phyloP scores from a whole-genome alignment of 176 grass and related monocot species.

The Aegilops sharonensis region DNA sequence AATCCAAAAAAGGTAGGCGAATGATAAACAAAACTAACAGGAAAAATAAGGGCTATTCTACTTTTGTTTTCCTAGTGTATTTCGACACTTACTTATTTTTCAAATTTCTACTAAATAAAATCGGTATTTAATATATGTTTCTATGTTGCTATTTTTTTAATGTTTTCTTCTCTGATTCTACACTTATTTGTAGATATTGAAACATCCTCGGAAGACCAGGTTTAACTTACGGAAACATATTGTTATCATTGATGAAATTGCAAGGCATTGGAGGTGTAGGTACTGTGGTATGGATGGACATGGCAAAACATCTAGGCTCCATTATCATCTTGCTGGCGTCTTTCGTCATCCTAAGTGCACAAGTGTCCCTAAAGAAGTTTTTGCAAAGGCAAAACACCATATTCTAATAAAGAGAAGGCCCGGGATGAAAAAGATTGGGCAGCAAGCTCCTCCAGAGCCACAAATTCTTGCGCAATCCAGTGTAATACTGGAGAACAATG shows the following conservation, averaged over 20 bases:
- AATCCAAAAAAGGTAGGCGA: constrained; percentile 1
- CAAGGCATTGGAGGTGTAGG: constrained; percentile 44
- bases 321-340: constrained; percentile 41
- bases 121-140: constrained; percentile 8
- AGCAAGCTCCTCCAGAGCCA: constrained; percentile 4
- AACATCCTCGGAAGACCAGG: constrained; percentile 17
- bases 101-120: constrained; percentile 17
- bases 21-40: constrained; percentile 3
- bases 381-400: constrained; percentile 29
- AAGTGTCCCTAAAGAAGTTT: constrained; percentile 40
- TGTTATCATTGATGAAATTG: constrained; percentile 37
- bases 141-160: background rate
- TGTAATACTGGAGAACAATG: constrained; percentile 12
- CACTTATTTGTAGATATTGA: constrained; percentile 37
- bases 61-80: background rate
- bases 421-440: constrained; percentile 8
- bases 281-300: constrained; percentile 46
- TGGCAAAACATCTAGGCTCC: constrained; percentile 40
- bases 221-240: constrained; percentile 48
- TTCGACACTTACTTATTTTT: background rate
- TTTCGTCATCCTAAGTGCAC: constrained; percentile 41
- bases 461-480: constrained; percentile 21
- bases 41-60: background rate
- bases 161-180: constrained; percentile 1
- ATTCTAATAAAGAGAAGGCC: constrained; percentile 32